Percentiles rank a stretch among this genome's conserved stretches.
Conservation (phyloP, 2,329 filamentous ascomycete species). For the Biscogniauxia mediterranea region DNA sequence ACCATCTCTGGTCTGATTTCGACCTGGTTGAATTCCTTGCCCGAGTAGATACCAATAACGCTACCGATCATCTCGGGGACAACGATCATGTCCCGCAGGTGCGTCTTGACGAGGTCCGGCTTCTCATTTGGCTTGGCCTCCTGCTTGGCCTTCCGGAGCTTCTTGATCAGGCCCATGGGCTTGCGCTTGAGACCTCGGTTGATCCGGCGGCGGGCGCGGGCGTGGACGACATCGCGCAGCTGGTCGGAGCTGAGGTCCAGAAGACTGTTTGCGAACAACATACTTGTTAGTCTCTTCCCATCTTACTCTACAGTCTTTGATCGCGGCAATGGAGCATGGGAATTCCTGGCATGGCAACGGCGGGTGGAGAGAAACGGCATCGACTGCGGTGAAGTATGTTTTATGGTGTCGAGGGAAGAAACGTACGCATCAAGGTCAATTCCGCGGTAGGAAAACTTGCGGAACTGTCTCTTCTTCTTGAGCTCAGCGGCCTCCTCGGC, state of each 20-base stretch:
- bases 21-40: slow-evolving; percentile 99
- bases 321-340: too few relatives aligned
- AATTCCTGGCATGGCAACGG: neutral
- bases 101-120: slow-evolving; percentile 98
- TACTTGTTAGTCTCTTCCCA: slow-evolving; percentile 16
- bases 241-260: slow-evolving; percentile 98
- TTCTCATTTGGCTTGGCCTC: slow-evolving; percentile 99
- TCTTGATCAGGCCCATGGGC: slow-evolving; percentile 99
- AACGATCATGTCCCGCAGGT: slow-evolving; percentile 99
- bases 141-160: slow-evolving; percentile 99
- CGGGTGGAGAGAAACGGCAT: neutral
- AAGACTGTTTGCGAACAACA: slow-evolving; percentile 60
- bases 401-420: slow-evolving; percentile 2
- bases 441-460: slow-evolving; percentile 99
- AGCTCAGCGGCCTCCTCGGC: slow-evolving; percentile 98
- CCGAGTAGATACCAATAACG: slow-evolving; percentile 98
- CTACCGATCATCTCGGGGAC: slow-evolving; percentile 99
- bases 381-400: neutral
- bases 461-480: slow-evolving; percentile 99
- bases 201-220: slow-evolving; percentile 96
- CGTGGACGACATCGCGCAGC: slow-evolving; percentile 99
- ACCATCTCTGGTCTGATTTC: slow-evolving; percentile 99
- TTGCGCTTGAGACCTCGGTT: slow-evolving; percentile 99
- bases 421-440: slow-evolving; percentile 98
- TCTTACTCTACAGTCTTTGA: neutral